Base-by-base conservation (phyloP, 1,284 basidiomycete species). In the Malassezia pachydermatis region DNA sequence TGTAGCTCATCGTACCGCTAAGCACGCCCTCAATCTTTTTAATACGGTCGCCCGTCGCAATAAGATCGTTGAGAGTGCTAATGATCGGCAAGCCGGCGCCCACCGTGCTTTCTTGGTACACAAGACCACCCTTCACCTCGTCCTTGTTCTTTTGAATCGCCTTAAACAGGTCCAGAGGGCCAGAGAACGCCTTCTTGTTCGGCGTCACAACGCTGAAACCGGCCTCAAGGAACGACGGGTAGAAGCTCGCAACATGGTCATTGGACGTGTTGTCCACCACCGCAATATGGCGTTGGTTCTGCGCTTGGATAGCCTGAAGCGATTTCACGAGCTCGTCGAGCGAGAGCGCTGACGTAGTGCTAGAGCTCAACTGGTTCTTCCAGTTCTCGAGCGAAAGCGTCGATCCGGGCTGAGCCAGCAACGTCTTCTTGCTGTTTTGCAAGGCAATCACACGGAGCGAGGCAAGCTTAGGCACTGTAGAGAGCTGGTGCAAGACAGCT, bases 141-240 rank as follows among this genome's bases (percentile, higher is more conserved):
- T 25, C 56, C 16, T 55, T 57, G 33, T 48, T 45, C 8, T 57
- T 51, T 4, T 43, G 51, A 13, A 52, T 34, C 35, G 55, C 55
- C 44, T 57, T 23, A 72, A 85, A 95, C 32, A 95, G 75, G 14
- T 67, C 67, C 27, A 83, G 75, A n/a, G 80, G 76, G 0, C 84
- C 82, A 4, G 88, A 92, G 69, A 84, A 88, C 0, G 85, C 92
- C 75, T 96, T 96, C 75, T 99, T 99, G 78, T 96, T 99, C 13
- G 94, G 92, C 0, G 92, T 99, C 36, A 94, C 83, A 57, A 99
- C 80, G 70, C 84, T 81, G 46, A 96, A 79, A 7, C 88, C 89
- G 6, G 79, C 79, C 45, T 76, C 75, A 49, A 98, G 76, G 75
- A 92, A 84, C 23, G 76, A 74, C 0, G 94, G 88, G 73, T 98